phyloP scores from a whole-genome alignment of 2,329 filamentous ascomycete genomes.

The Penicillium psychrosexuale region DNA sequence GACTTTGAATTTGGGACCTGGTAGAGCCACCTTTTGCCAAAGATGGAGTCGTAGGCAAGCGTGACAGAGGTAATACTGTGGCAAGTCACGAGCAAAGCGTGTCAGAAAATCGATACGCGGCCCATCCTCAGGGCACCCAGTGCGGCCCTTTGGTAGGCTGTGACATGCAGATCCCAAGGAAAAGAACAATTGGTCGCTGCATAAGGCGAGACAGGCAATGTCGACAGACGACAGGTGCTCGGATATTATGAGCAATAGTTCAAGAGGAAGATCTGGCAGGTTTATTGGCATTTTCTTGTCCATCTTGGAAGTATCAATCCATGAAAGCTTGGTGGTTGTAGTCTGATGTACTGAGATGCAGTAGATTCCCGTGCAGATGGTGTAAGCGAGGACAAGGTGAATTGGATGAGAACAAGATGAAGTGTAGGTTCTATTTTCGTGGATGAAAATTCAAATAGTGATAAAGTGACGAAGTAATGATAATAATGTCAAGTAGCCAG shows the following conservation, averaged over 20 bases:
- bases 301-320: background rate
- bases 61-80: slow-evolving; percentile 14
- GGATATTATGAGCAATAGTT: background rate
- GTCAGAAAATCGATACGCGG: background rate
- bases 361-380: background rate
- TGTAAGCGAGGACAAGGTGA: background rate
- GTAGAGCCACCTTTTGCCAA: slow-evolving; percentile 7
- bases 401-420: background rate
- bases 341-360: background rate
- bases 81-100: background rate
- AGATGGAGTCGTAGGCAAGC: slow-evolving; percentile 11
- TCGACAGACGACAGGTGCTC: background rate
- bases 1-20: background rate
- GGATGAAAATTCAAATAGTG: too few relatives aligned
- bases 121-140: background rate
- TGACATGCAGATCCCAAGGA: background rate
- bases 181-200: background rate
- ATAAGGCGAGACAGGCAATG: background rate
- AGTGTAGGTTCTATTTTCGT: background rate
- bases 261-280: background rate
- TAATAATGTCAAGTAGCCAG: background rate
- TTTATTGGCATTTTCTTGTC: background rate
- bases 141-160: background rate
- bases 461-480: background rate
- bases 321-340: background rate